Evolutionary conservation across 768 basidiomycete genomes (phyloP).

Genomic region (Lactarius pseudohatsudake): DNA sequence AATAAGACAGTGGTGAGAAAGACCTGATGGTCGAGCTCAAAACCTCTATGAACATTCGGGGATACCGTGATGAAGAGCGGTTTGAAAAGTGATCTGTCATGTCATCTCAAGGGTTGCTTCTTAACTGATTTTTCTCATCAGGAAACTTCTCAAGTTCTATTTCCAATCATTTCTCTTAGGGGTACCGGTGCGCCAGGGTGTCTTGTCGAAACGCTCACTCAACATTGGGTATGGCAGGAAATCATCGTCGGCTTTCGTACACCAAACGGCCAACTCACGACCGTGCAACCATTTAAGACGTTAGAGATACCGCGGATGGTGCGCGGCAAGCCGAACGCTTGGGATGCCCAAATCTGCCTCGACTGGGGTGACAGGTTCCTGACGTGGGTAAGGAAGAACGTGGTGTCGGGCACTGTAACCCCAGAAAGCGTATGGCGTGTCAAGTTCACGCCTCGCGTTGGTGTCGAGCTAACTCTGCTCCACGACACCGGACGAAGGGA

Average conservation of each 20-base stretch:
- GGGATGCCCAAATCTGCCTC: conserved; percentile 76
- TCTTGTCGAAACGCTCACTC: conserved; percentile 15
- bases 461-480: conserved; percentile 52
- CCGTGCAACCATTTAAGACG: conserved; percentile 73
- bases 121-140: conserved; percentile 34
- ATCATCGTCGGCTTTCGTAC: conserved; percentile 88
- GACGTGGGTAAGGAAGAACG: conserved; percentile 43
- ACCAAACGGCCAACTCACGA: conserved; percentile 63
- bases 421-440: conserved; percentile 63
- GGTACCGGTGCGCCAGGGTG: conserved; percentile 57
- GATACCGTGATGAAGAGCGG: conserved; percentile 58
- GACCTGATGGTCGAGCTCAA: conserved; percentile 83
- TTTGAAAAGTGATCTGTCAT: conserved; percentile 69
- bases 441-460: conserved; percentile 57
- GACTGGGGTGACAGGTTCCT: conserved; percentile 71
- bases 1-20: conserved; percentile 56
- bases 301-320: conserved; percentile 76
- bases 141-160: conserved; percentile 91
- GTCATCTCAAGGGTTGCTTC: not conserved
- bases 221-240: conserved; percentile 49
- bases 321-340: conserved; percentile 68
- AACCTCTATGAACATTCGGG: conserved; percentile 73
- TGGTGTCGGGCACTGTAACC: not conserved
- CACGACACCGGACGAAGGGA: conserved; percentile 52
- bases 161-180: conserved; percentile 90